These are phyloP conservation scores for Wolfiporia cocos DNA, from an alignment of 1,284 basidiomycete species.

Conservation along the genomic window DNA sequence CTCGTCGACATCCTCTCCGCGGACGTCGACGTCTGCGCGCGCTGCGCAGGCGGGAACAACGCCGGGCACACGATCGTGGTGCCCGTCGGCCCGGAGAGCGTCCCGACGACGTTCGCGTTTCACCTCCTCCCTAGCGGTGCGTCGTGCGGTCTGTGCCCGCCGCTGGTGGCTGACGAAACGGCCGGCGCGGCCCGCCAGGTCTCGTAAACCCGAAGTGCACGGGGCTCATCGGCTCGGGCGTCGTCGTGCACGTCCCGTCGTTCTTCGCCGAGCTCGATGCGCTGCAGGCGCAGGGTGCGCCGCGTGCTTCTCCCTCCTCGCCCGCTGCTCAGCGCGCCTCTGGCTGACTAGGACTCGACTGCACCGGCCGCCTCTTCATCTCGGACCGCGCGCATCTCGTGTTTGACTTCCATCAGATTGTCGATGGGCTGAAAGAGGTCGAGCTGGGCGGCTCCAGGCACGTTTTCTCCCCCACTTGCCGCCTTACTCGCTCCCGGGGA, in stretches of 20 bases:
- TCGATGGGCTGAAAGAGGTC: slow-evolving; percentile 97
- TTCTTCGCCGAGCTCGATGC: slow-evolving; percentile 94
- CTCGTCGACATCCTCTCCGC: slow-evolving; percentile 90
- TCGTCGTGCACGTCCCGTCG: slow-evolving; percentile 93
- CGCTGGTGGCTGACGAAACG: neutral
- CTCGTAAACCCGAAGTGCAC: slow-evolving; percentile 86
- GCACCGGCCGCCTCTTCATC: slow-evolving; percentile 82
- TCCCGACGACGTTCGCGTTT: slow-evolving; percentile 87
- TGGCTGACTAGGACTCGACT: slow-evolving; percentile 67
- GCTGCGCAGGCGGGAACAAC: slow-evolving; percentile 98
- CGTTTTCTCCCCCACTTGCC: slow-evolving; percentile 10
- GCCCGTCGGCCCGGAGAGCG: slow-evolving; percentile 58
- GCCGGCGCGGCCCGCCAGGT: slow-evolving; percentile 40
- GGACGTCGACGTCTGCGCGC: slow-evolving; percentile 88
- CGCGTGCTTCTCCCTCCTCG: neutral
- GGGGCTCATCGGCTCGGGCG: slow-evolving; percentile 89
- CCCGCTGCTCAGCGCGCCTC: too few species aligned
- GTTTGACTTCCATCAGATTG: slow-evolving; percentile 99
- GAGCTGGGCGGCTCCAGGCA: slow-evolving; percentile 90
- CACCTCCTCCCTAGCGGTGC: slow-evolving; percentile 91
- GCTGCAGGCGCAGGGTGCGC: slow-evolving; percentile 77
- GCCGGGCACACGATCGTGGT: slow-evolving; percentile 98
- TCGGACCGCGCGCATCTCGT: slow-evolving; percentile 97
- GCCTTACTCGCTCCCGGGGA: neutral
- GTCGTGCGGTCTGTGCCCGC: slow-evolving; percentile 21